Evolutionary conservation across 169 alveolate genomes (phyloP).

Genomic region (Pseudocohnilembus persalinus): DNA sequence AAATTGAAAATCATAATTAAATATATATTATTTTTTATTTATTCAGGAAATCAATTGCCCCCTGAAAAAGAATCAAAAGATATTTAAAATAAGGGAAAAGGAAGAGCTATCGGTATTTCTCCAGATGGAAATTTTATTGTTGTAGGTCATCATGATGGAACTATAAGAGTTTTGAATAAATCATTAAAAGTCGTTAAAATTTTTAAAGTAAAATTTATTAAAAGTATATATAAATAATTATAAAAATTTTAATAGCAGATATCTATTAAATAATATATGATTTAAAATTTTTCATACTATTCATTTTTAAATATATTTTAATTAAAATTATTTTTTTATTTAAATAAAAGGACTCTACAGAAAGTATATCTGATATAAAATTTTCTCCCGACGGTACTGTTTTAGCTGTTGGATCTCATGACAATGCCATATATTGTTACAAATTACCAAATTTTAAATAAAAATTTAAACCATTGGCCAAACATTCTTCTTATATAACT

Average conservation of each 20-base stretch:
- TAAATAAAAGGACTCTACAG: conserved; percentile 53
- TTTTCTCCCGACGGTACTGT: conserved; percentile 81
- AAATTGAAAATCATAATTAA: not conserved
- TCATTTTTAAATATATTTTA: no score
- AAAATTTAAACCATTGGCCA: conserved; percentile 49
- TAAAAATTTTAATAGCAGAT: no score
- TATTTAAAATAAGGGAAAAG: conserved; percentile 63
- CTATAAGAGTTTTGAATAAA: conserved; percentile 60
- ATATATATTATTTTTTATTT: not conserved
- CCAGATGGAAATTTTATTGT: conserved; percentile 77
- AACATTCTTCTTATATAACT: conserved; percentile 79
- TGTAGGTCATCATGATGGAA: conserved; percentile 83
- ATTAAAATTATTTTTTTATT: no score
- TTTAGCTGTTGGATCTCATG: conserved; percentile 84
- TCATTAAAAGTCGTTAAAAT: conserved; percentile 29
- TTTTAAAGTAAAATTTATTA: no score
- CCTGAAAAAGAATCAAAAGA: conserved; percentile 55
- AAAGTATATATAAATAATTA: no score
- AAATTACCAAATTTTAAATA: conserved; percentile 33
- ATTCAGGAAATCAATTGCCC: conserved; percentile 49
- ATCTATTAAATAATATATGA: no score
- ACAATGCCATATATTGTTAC: conserved; percentile 64
- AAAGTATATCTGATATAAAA: conserved; percentile 69
- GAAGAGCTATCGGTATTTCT: conserved; percentile 63
- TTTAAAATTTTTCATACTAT: no score